Evolutionary conservation across 139 green algal species (phyloP).

Genomic region (Haematococcus lacustris): DNA sequence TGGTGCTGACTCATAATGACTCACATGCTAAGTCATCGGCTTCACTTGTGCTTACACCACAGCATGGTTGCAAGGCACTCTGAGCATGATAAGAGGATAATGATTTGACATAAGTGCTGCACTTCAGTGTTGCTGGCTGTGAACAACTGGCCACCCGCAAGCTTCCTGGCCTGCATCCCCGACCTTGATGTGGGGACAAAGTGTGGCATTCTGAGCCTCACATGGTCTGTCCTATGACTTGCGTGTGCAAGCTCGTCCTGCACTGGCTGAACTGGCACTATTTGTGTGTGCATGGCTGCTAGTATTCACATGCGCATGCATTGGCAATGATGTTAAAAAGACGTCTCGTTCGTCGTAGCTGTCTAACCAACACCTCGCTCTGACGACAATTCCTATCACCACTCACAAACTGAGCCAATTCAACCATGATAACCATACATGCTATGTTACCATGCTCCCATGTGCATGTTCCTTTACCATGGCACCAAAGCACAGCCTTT

Average conservation of each 20-base stretch:
- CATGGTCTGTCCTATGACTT: not conserved
- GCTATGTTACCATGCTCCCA: no score
- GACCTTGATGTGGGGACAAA: not conserved
- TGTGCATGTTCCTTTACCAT: no score
- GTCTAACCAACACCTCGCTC: conserved; percentile 32
- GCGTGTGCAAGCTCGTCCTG: not conserved
- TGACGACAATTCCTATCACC: conserved; percentile 51
- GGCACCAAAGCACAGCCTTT: no score
- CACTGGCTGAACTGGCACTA: not conserved
- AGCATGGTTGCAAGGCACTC: not conserved
- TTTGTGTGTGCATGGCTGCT: not conserved
- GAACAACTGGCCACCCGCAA: not conserved
- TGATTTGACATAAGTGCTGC: not conserved
- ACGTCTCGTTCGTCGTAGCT: conserved; percentile 46
- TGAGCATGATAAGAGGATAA: not conserved
- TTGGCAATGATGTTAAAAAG: conserved; percentile 37
- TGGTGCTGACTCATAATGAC: not conserved
- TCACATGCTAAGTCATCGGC: no score
- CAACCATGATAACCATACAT: not conserved
- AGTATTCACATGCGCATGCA: no score
- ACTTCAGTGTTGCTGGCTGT: not conserved
- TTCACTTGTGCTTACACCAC: not conserved
- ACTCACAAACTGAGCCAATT: conserved; percentile 43
- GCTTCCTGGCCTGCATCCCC: not conserved
- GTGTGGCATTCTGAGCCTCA: not conserved